Evolutionary conservation across 192 early-diverging fungal genomes (phyloP).

Genomic region (Entomortierella lignicola): DNA sequence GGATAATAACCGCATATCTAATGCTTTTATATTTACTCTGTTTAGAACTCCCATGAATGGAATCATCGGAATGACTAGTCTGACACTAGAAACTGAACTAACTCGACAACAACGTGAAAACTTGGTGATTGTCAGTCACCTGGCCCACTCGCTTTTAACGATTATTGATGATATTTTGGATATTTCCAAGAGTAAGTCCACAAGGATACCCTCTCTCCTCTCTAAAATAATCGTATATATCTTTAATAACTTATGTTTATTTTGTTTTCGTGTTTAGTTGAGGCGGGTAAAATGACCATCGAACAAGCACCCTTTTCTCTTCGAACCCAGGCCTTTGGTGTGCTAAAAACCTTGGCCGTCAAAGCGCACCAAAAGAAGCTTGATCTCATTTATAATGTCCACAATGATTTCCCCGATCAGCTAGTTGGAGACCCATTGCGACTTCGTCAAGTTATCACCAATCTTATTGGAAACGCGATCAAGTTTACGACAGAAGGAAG

Average conservation of each 20-base stretch:
- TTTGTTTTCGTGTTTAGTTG: conserved; percentile 56
- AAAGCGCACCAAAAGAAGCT: conserved; percentile 83
- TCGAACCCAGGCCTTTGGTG: conserved; percentile 69
- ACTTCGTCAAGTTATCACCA: conserved; percentile 83
- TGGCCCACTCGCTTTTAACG: conserved; percentile 77
- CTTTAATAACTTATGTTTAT: too few species aligned
- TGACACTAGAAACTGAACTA: conserved; percentile 82
- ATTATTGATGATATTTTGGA: conserved; percentile 90
- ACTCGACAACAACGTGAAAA: conserved; percentile 85
- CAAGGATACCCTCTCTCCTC: too few species aligned
- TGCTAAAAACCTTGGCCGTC: conserved; percentile 77
- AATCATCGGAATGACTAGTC: conserved; percentile 79
- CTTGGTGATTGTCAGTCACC: conserved; percentile 78
- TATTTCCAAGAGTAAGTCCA: conserved; percentile 77
- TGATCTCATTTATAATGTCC: conserved; percentile 72
- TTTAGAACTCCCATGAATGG: conserved; percentile 87
- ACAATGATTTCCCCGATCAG: conserved; percentile 75
- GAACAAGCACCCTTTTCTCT: conserved; percentile 79
- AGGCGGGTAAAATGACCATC: conserved; percentile 85
- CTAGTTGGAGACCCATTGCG: conserved; percentile 81
- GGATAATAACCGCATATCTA: neutral
- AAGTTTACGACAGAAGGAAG: conserved; percentile 86
- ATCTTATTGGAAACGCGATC: conserved; percentile 85
- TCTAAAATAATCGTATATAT: too few species aligned
- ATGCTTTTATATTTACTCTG: neutral